Evolutionary conservation across 2,329 filamentous ascomycete genomes (phyloP), one percentile per base, ranked within the genome.

Genomic region (Helotiales sp.): DNA sequence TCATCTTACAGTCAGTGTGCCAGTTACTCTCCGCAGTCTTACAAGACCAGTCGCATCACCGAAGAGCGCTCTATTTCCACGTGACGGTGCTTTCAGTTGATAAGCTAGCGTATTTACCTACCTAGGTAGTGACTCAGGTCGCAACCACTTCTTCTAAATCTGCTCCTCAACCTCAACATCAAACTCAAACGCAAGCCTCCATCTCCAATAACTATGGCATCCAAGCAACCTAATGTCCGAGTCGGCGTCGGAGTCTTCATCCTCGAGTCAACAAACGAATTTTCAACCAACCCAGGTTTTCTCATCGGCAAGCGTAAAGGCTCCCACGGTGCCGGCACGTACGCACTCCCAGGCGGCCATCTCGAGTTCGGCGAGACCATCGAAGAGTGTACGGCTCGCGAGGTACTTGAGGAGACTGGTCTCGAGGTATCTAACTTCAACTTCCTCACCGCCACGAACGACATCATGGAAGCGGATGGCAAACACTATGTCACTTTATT

Each of bases 401-500:
- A 93, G 72, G 77, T 82, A 0, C 68, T 83, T 0, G 90, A 93
- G 69, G 90, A 93, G 68, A 91, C 89, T 0, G 87, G 81, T 0
- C 76, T 91, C 0, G 66, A 72, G 0, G 76, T 91, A 1, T 75
- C 71, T 1, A 76, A 80, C 6, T 49, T 82, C 5, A 77, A 75
- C 46, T 79, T 88, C 36, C 63, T 87, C 0, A 82, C 80, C 0
- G 80, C 84, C 0, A 91, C 87, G 5, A 91, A 92, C 67, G 84
- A 87, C 65, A 69, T 89, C 0, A 89, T 91, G 69, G 67, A 72
- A 1, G 67, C 69, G 0, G 78, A 81, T n/a, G 73, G 72, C 0
- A 90, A 86, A 71, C 89, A 93, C 69, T 93, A 93, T 67, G 78
- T 91, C 51, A 93, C 90, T 0, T 71, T 91, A 2, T 92, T 90